A percentile compares a stretch with the other conserved stretches of the same genome.
These are phyloP conservation scores for Kuraishia floccosa DNA, from an alignment of 805 yeast species.

Conservation along the genomic window DNA sequence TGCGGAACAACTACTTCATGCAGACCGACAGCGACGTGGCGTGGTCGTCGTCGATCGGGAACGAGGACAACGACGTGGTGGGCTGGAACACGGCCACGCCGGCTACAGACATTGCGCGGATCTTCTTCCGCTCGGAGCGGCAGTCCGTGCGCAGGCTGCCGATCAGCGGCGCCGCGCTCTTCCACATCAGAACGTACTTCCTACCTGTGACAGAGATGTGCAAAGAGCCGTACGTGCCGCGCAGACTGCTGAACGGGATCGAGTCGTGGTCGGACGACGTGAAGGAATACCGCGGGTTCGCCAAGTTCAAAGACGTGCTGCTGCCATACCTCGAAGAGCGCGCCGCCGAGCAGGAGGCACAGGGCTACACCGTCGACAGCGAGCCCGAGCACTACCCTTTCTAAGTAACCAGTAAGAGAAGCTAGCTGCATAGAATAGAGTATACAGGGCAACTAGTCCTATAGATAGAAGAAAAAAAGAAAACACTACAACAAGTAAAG, in stretches of 20 bases:
- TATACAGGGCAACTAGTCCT: not conserved
- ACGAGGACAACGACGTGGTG: conserved; percentile 35
- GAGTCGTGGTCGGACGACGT: conserved; percentile 52
- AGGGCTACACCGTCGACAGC: conserved; percentile 25
- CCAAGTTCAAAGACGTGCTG: conserved; percentile 37
- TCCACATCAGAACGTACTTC: conserved; percentile 57
- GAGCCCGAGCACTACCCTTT: conserved; percentile 33
- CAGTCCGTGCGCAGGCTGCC: conserved; percentile 56
- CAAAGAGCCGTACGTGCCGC: conserved; percentile 50
- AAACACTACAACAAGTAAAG: not conserved
- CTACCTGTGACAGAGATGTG: conserved; percentile 40
- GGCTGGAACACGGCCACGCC: conserved; percentile 56
- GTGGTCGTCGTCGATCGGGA: conserved; percentile 57
- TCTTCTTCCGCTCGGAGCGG: conserved; percentile 54
- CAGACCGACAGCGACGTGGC: conserved; percentile 54
- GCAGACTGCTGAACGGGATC: conserved; percentile 47
- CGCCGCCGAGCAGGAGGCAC: conserved; percentile 34
- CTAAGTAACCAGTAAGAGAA: conserved; percentile 8
- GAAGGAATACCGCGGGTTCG: conserved; percentile 46
- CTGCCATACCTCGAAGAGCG: conserved; percentile 40
- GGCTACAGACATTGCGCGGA: conserved; percentile 31
- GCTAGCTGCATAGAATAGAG: not conserved
- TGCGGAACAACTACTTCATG: conserved; percentile 52
- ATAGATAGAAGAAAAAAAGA: not conserved
- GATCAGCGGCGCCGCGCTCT: conserved; percentile 40